Base-by-base conservation (phyloP, 2,329 filamentous ascomycete species). In the Coniochaeta ligniaria region DNA sequence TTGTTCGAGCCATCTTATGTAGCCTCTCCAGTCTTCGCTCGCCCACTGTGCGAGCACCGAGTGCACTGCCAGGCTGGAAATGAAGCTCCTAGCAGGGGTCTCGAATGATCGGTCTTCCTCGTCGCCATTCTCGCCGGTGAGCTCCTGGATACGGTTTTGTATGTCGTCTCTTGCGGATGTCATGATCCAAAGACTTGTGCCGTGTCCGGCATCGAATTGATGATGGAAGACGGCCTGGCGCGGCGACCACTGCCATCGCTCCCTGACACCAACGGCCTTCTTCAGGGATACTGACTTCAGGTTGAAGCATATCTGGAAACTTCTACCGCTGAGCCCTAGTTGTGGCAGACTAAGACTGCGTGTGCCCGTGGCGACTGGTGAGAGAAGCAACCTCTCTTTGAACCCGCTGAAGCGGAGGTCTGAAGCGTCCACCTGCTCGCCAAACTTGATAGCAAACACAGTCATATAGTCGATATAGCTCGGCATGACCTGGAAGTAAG, bases 161-260 rank as follows among this genome's bases (percentile, higher is more conserved):
- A 75, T 60, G 16, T 66, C 65, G 7, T 60, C 55, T 1, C 66
- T 63, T 0, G 73, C 75, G 43, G 75, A 74, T 0, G 72, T 72
- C 0, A 77, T 65, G 6, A 80, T 70, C 78, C 78, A 80, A 1
- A 78, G 58, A 0, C 73, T 66, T 1, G 67, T 75, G 0, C 75
- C 66, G 2, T 67, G 61, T 0, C 65, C 65, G 0, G 75, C 62
- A 56, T 78, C 76, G 58, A 77, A 77, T 35, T 73, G 70, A 57
- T 78, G 76, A 59, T 77, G 70, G 3, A 78, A 60, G 0, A 70
- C 74, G 0, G 70, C 72, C 59, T 75, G 74, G 14, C 71, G 67
- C n/a, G 76, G 73, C 0, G 71, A 73, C 73, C 74, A 76, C 26
- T 68, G 62, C 43, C 57, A 62, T n/a, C 38, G 16, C 38, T 43